Percentiles rank a stretch among this genome's conserved stretches.
Evolutionary conservation across 208 protist species (phyloP).

Genomic region (Acanthamoeba triangularis): DNA sequence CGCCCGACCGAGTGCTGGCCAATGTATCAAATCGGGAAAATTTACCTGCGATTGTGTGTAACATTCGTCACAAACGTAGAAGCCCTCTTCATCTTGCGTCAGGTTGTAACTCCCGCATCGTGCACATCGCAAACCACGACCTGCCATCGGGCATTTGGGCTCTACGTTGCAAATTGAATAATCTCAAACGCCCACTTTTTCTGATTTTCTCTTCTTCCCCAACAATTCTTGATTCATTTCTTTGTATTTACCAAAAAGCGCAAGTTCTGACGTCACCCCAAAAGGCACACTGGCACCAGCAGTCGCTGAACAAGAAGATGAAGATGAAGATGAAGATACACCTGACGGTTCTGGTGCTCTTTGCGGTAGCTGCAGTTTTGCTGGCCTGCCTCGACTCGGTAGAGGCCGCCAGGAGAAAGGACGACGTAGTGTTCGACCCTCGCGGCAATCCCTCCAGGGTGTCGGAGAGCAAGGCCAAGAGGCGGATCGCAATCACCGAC

Average conservation of each 20-base stretch:
- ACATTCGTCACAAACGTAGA: slow-evolving; percentile 5
- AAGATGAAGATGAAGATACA: too few species aligned
- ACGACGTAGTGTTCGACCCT: too few species aligned
- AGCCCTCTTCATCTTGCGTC: background rate
- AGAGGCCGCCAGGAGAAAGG: too few species aligned
- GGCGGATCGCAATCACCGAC: background rate
- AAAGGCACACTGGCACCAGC: background rate
- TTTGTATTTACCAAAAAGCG: background rate
- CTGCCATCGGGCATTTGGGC: background rate
- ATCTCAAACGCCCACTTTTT: too few species aligned
- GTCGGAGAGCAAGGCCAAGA: background rate
- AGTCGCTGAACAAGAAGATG: too few species aligned
- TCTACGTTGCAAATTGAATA: background rate
- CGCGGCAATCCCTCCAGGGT: background rate
- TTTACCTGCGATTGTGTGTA: slow-evolving; percentile 10
- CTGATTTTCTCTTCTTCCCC: too few species aligned
- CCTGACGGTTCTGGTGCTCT: too few species aligned
- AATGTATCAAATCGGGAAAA: background rate
- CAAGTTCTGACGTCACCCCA: background rate
- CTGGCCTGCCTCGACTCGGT: too few species aligned
- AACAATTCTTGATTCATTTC: background rate
- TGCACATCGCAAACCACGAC: background rate
- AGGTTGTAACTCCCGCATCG: background rate
- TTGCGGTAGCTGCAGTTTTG: too few species aligned
- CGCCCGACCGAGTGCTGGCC: background rate